phyloP scores from a whole-genome alignment of 352 stramenopile species.

The Globisporangium acanthophoron region DNA sequence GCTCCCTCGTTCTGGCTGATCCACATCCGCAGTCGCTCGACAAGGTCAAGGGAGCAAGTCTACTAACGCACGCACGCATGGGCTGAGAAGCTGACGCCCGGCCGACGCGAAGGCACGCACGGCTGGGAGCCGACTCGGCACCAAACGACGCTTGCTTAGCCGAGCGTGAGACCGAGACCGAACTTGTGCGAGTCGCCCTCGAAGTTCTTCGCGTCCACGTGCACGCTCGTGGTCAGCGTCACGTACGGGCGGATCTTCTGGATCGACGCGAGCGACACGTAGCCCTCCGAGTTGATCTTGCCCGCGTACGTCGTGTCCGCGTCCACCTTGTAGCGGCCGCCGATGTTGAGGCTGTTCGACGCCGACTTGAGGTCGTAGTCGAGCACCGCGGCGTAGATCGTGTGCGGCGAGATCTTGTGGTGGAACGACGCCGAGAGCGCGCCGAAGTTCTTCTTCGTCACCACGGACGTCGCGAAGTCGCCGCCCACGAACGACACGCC shows the following conservation, averaged over 20 bases:
- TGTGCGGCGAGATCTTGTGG: conserved; percentile 60
- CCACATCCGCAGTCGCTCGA: background rate
- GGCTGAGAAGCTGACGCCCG: no score
- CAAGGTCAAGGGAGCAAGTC: no score
- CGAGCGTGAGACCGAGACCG: conserved; percentile 81
- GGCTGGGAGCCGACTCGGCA: conserved; percentile 25
- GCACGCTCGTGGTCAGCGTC: conserved; percentile 73
- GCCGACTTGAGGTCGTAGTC: conserved; percentile 87
- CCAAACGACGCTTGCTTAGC: conserved; percentile 32
- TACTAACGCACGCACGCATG: conserved; percentile 12
- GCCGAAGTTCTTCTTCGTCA: conserved; percentile 88
- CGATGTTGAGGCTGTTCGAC: conserved; percentile 73
- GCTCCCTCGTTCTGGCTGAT: background rate
- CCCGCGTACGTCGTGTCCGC: conserved; percentile 75
- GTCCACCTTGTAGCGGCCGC: conserved; percentile 80
- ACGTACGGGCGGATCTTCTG: conserved; percentile 86
- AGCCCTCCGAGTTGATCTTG: conserved; percentile 84
- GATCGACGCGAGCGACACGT: conserved; percentile 78
- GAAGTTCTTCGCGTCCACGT: conserved; percentile 90
- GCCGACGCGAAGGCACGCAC: no score
- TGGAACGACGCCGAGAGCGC: conserved; percentile 75
- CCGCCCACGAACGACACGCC: conserved; percentile 65
- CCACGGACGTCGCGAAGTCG: conserved; percentile 71
- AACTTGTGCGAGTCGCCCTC: conserved; percentile 90
- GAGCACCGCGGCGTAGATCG: conserved; percentile 81